A percentile compares a stretch with the other conserved stretches of the same genome.
These are phyloP conservation scores for Geranium rotundifolium DNA, from an alignment of 345 rosid genomes.

Conservation along the genomic window DNA sequence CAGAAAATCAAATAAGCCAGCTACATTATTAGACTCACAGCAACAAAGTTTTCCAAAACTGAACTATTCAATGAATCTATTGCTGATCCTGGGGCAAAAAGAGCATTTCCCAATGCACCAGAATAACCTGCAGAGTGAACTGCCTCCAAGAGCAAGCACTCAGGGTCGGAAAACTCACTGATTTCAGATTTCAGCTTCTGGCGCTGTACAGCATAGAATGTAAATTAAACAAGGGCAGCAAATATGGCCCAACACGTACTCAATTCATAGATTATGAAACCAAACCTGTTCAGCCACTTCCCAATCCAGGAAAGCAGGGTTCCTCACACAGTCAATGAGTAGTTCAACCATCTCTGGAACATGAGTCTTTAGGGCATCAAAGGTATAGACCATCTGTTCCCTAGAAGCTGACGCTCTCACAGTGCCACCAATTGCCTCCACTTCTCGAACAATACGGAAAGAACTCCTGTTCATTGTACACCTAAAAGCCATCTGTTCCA, in stretches of 20 bases:
- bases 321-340: constrained; percentile 75
- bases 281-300: constrained; percentile 73
- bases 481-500: constrained; percentile 89
- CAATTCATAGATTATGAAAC: not conserved
- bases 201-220: constrained; percentile 39
- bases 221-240: not conserved
- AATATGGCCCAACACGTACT: not conserved
- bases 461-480: constrained; percentile 71
- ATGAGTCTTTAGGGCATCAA: constrained; percentile 84
- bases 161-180: constrained; percentile 52
- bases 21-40: constrained; percentile 33
- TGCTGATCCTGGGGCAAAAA: constrained; percentile 75
- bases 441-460: constrained; percentile 63
- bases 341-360: constrained; percentile 89
- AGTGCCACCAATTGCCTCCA: constrained; percentile 81
- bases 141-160: constrained; percentile 67
- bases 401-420: constrained; percentile 69
- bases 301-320: constrained; percentile 91
- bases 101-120: constrained; percentile 85
- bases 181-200: constrained; percentile 57
- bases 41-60: constrained; percentile 61
- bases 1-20: not conserved
- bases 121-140: constrained; percentile 76
- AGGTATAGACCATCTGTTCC: constrained; percentile 75
- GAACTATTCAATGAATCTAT: constrained; percentile 35